Evolutionary conservation across 1,284 basidiomycete species (phyloP), one percentile per base, ranked within the genome.

Genomic region (Peniophora sp.): DNA sequence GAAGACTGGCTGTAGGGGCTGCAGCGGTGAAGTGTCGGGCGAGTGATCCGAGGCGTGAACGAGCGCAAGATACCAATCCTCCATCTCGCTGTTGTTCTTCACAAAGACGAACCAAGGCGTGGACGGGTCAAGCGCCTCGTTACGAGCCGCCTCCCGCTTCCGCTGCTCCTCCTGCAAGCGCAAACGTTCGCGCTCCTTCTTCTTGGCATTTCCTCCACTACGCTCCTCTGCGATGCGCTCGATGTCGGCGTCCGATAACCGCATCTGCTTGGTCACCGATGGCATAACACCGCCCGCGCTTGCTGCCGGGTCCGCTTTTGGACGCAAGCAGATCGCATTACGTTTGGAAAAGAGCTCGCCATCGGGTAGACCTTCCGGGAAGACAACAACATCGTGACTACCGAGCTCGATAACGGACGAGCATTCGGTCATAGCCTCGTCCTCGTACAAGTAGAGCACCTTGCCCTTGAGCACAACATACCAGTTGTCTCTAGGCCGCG

Each of bases 31-130:
- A 17, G 71, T 77, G 58, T 78, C 76, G 10, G 80, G 65, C 24
- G 81, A 76, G 55, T 83, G 62, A 65, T 78, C 76, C 52, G 79
- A 87, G 58, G 71, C 86, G 49, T 91, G 83, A n/a, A 94, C 68
- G 48, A 98, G 75, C 0, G 92, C 78, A 46, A 94, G 75, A 65
- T 97, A 97, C 94, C 95, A 98, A 65, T 98, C 94, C 69, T 98
- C 89, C 89, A 92, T 91, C 64, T 92, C 88, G 53, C 83, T 73
- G 62, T 85, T 91, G 20, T 82, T 84, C 53, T 85, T 84, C 20
- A 89, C 81, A 67, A 96, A 96, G 61, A 97, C 80, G 71, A 86
- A 96, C 90, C 92, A 95, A 1, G 92, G 88, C 2, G 78, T 77
- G 3, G 72, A 66, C 2, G 66, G 57, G 59, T 80, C 69, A 49